phyloP scores from a whole-genome alignment of 2,329 filamentous ascomycete species.

The Alternaria consortialis region DNA sequence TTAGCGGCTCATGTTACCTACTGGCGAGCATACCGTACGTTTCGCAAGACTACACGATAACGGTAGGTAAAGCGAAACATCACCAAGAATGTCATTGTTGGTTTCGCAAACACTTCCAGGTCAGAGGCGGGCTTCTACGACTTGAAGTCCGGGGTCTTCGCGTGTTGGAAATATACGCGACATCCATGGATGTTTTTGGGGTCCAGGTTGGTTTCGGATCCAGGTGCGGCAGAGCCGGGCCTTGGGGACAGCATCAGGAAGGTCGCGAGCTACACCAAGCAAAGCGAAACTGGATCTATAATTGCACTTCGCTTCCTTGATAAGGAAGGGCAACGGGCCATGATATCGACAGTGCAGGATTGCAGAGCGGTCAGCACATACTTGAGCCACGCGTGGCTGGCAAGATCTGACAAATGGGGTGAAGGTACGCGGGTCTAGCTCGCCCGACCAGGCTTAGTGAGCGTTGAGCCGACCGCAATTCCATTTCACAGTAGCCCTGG shows the following conservation, averaged over 20 bases:
- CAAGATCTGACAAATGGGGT: constrained; percentile 7
- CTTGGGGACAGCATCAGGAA: neutral
- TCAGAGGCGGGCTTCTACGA: neutral
- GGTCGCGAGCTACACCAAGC: neutral
- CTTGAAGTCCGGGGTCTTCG: neutral
- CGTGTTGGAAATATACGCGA: neutral
- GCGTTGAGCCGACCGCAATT: constrained; percentile 9
- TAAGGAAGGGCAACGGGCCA: neutral
- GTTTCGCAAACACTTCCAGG: neutral
- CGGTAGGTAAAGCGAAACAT: neutral
- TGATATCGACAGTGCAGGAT: neutral
- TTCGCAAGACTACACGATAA: neutral
- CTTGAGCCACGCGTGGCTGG: constrained; percentile 7
- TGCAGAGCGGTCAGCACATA: constrained; percentile 9
- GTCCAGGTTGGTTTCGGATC: neutral
- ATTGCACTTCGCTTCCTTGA: neutral
- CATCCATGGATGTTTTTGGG: no score
- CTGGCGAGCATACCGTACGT: neutral
- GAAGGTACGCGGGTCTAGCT: neutral
- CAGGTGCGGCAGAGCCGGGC: neutral
- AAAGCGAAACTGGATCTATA: neutral
- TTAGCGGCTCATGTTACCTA: neutral
- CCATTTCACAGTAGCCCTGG: neutral
- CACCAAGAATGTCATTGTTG: neutral
- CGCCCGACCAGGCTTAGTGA: constrained; percentile 2